Percentiles rank a stretch among this genome's conserved stretches.
Conservation (phyloP, 2,329 filamentous ascomycete species). For the Botrytis byssoidea region DNA sequence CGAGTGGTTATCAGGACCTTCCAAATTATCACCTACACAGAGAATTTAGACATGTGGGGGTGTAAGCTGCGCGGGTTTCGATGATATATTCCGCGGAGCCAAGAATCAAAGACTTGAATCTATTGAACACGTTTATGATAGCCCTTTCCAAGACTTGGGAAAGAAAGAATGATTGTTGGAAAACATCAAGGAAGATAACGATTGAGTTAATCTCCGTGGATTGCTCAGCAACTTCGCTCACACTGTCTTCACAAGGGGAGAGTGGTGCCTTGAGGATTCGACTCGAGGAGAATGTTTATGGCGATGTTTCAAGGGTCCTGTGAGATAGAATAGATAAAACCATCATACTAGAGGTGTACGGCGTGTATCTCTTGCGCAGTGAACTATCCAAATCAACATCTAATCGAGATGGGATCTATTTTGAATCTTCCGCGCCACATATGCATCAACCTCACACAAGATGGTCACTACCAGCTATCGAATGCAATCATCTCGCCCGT, state of each 20-base stretch:
- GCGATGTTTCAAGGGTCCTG: rapidly evolving
- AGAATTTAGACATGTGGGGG: not conserved
- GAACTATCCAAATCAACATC: not conserved
- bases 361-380: too few species aligned
- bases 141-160: not conserved
- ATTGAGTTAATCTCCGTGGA: not conserved
- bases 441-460: not conserved
- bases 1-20: not conserved
- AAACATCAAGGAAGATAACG: not conserved
- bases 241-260: not conserved
- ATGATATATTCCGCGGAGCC: not conserved
- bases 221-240: not conserved
- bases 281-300: not conserved
- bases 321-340: not conserved
- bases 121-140: not conserved
- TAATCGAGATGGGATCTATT: not conserved
- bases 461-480: not conserved
- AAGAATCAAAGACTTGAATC: not conserved
- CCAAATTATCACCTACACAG: not conserved
- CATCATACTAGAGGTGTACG: too few species aligned
- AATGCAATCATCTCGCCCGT: not conserved
- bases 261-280: not conserved
- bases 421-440: too few species aligned
- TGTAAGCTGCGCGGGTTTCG: too few species aligned
- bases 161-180: not conserved